phyloP scores from a whole-genome alignment of 352 stramenopile species.

The Phytophthora constricta region DNA sequence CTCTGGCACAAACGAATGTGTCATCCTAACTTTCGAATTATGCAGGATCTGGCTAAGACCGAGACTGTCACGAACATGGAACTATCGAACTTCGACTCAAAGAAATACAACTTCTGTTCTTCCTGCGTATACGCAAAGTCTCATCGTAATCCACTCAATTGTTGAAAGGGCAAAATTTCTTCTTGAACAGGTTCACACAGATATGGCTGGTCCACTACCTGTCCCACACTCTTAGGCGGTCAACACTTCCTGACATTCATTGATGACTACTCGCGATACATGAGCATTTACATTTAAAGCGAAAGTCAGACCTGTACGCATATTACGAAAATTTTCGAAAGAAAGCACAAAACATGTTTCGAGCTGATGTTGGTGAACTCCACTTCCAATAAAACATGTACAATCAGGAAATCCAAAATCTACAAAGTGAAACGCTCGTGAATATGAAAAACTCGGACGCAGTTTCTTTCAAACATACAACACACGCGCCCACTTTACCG shows the following conservation, averaged over 20 bases:
- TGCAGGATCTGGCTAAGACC: constrained; percentile 1
- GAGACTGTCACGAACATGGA: neutral
- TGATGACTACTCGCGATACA: constrained; percentile 14
- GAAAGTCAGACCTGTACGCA: constrained; percentile 5
- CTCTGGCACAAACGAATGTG: too few species aligned
- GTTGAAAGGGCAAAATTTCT: constrained; percentile 19
- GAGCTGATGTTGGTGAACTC: neutral
- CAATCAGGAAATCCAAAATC: constrained; percentile 15
- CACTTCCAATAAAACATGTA: constrained; percentile 8
- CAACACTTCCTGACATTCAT: constrained; percentile 15
- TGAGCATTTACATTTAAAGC: constrained; percentile 17
- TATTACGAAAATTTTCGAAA: constrained; percentile 20
- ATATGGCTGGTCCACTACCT: constrained; percentile 19
- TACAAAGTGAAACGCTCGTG: constrained; percentile 31
- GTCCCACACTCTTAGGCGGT: constrained; percentile 6
- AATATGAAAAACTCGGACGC: constrained; percentile 31
- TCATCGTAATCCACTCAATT: constrained; percentile 18
- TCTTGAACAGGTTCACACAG: constrained; percentile 24
- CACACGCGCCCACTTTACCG: constrained; percentile 23
- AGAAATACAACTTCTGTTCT: constrained; percentile 10
- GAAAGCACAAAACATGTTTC: too few species aligned
- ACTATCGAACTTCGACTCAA: neutral
- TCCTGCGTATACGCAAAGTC: too few species aligned
- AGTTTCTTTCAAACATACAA: constrained; percentile 29
- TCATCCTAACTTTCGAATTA: constrained; percentile 1